Conservation (phyloP, 305 asterid genomes). For the Euphrasia arctica region DNA sequence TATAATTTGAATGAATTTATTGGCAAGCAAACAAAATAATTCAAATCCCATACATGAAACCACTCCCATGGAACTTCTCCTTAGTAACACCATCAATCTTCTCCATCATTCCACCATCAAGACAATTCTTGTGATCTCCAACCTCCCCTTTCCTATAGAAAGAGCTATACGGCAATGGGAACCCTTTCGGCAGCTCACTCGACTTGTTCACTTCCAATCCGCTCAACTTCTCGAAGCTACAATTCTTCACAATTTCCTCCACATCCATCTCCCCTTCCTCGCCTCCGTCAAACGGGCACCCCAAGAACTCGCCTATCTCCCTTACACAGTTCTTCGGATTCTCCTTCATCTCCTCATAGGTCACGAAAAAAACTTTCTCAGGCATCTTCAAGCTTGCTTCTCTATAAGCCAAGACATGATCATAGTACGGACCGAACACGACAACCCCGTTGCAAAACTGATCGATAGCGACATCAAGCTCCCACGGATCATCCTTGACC, state of each 20-base stretch:
- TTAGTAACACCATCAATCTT: constrained; percentile 41
- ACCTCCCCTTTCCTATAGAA: constrained; percentile 47
- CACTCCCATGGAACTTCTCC: constrained; percentile 34
- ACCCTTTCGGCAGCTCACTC: constrained; percentile 31
- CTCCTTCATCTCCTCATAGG: constrained; percentile 44
- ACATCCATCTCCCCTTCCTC: constrained; percentile 23
- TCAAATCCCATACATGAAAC: constrained; percentile 49
- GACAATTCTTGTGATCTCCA: constrained; percentile 45
- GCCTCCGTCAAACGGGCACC: constrained; percentile 31
- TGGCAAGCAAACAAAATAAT: background rate
- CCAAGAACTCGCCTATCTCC: constrained; percentile 43
- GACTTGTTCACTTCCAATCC: constrained; percentile 42
- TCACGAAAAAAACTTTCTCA: constrained; percentile 35
- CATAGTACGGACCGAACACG: constrained; percentile 54
- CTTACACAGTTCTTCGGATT: constrained; percentile 27
- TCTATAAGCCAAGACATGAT: constrained; percentile 47
- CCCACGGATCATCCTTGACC: constrained; percentile 40
- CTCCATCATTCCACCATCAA: constrained; percentile 36
- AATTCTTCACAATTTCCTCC: constrained; percentile 37
- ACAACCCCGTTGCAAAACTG: constrained; percentile 46
- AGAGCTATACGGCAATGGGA: constrained; percentile 45
- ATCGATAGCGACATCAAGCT: constrained; percentile 37
- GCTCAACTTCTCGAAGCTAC: constrained; percentile 54
- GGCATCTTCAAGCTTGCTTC: constrained; percentile 38
- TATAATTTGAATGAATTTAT: background rate